These are phyloP conservation scores for Psilocybe cubensis DNA, from an alignment of 768 basidiomycete genomes.

Conservation along the genomic window DNA sequence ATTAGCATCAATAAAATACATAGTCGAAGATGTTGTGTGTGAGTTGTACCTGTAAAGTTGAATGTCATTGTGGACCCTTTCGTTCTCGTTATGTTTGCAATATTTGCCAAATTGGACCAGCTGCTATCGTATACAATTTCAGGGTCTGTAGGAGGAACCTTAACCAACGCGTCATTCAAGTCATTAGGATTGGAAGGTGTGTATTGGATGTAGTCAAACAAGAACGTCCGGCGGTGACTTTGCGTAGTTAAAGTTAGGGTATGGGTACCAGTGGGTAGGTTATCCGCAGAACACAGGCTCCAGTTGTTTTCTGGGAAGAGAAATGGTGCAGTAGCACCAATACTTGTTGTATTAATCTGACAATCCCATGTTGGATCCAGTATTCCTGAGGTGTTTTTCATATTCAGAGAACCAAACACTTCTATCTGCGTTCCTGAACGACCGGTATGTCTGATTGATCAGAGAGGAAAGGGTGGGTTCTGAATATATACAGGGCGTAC, in stretches of 20 bases:
- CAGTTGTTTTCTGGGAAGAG: slow-evolving; percentile 33
- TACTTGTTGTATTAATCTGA: slow-evolving; percentile 29
- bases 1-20: neutral
- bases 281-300: slow-evolving; percentile 27
- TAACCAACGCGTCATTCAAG: slow-evolving; percentile 14
- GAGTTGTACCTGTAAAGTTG: slow-evolving; percentile 20
- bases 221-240: slow-evolving; percentile 29
- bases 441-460: neutral
- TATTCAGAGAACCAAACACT: slow-evolving; percentile 26
- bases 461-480: neutral
- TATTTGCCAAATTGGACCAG: slow-evolving; percentile 19
- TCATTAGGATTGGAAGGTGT: slow-evolving; percentile 20
- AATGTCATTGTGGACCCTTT: slow-evolving; percentile 16
- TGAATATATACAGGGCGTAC: slow-evolving; percentile 5
- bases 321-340: slow-evolving; percentile 22
- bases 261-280: slow-evolving; percentile 27
- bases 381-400: slow-evolving; percentile 13
- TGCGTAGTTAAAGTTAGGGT: slow-evolving; percentile 27
- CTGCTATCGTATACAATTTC: slow-evolving; percentile 19
- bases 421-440: slow-evolving; percentile 26
- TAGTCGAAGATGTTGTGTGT: neutral
- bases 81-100: slow-evolving; percentile 19
- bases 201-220: slow-evolving; percentile 33
- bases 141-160: slow-evolving; percentile 18
- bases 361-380: slow-evolving; percentile 35